Percentiles rank a stretch among this genome's conserved stretches.
phyloP scores from a whole-genome alignment of 192 early-diverging fungal species.

The Backusella tarrabulga region DNA sequence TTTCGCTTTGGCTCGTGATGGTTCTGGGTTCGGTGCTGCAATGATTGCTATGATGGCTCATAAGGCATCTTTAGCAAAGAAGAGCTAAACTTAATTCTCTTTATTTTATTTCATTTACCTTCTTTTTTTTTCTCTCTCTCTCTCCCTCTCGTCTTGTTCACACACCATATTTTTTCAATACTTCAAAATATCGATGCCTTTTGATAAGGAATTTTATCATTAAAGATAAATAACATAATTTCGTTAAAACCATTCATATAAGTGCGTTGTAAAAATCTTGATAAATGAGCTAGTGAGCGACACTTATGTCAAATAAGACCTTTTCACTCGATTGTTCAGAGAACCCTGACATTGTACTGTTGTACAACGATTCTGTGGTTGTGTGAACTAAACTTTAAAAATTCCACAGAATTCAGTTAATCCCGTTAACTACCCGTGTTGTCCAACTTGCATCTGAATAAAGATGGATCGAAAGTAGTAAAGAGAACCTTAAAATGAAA shows the following conservation, averaged over 20 bases:
- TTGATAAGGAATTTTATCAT: neutral
- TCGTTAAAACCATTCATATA: neutral
- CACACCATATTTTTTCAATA: neutral
- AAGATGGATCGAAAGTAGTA: neutral
- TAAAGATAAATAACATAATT: neutral
- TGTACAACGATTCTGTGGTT: neutral
- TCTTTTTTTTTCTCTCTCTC: neutral
- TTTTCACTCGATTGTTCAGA: neutral
- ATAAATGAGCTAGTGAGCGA: neutral
- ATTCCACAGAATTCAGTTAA: neutral
- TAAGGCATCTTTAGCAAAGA: slow-evolving; percentile 23
- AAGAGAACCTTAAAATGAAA: neutral
- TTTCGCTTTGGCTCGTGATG: slow-evolving; percentile 75
- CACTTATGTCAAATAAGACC: neutral
- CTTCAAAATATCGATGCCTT: neutral
- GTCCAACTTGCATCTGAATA: neutral
- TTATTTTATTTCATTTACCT: neutral
- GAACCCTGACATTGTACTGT: neutral
- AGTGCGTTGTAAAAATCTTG: neutral
- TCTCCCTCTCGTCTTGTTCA: neutral
- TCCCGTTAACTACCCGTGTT: neutral
- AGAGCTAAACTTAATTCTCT: neutral
- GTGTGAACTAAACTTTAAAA: slow-evolving; percentile 4
- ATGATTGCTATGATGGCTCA: slow-evolving; percentile 46
- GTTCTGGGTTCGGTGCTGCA: slow-evolving; percentile 78